phyloP scores from a whole-genome alignment of 257 asterid species.

The Solanum chilense region DNA sequence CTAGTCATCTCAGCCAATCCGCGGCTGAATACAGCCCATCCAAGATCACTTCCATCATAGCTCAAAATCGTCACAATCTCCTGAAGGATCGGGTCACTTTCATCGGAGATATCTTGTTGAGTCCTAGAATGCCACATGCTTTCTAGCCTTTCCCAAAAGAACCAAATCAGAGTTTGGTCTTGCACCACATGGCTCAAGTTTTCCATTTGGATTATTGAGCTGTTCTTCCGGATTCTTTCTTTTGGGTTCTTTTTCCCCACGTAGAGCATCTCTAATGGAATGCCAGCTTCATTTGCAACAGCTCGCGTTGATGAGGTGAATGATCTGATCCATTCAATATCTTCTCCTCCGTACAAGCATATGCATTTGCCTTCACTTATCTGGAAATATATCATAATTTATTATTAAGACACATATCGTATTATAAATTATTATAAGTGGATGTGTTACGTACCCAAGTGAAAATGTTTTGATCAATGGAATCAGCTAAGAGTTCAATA shows the following conservation, averaged over 20 bases:
- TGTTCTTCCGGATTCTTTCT: constrained; percentile 56
- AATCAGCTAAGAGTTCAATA: constrained; percentile 51
- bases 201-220: constrained; percentile 33
- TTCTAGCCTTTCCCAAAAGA: constrained; percentile 75
- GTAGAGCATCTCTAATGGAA: constrained; percentile 69
- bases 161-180: constrained; percentile 42
- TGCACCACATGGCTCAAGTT: constrained; percentile 50
- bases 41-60: constrained; percentile 58
- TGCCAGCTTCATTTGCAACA: constrained; percentile 26
- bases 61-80: constrained; percentile 50
- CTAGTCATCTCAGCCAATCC: constrained; percentile 43
- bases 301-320: constrained; percentile 37
- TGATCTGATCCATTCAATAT: constrained; percentile 63
- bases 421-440: too few species aligned
- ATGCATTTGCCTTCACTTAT: constrained; percentile 35
- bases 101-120: constrained; percentile 46
- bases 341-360: constrained; percentile 88
- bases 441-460: constrained; percentile 42
- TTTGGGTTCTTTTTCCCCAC: constrained; percentile 71
- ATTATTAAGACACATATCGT: not conserved
- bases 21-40: constrained; percentile 75
- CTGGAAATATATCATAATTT: constrained; percentile 13
- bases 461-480: constrained; percentile 43
- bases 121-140: constrained; percentile 94
- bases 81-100: constrained; percentile 51